These are phyloP conservation scores for Colletotrichum sp. DNA, from an alignment of 2,329 filamentous ascomycete species.

Conservation along the genomic window DNA sequence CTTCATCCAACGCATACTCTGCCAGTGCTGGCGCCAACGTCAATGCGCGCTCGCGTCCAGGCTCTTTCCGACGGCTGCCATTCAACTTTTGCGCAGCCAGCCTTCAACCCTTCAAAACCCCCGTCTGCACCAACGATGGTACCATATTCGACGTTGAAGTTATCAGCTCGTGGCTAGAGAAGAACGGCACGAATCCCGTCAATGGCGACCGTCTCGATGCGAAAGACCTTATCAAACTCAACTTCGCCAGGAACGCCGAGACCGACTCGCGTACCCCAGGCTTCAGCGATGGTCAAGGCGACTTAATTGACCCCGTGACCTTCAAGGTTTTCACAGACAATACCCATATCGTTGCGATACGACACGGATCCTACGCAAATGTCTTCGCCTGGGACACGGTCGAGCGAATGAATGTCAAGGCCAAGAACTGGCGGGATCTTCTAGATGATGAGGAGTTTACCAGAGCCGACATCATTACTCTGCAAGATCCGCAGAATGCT, in stretches of 20 bases:
- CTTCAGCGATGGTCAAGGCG: constrained; percentile 63
- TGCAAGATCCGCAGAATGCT: constrained; percentile 94
- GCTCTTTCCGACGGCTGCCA: constrained; percentile 84
- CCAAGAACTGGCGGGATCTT: constrained; percentile 93
- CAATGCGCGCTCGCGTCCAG: constrained; percentile 54
- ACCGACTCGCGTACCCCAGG: constrained; percentile 51
- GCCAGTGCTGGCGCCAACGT: constrained; percentile 77
- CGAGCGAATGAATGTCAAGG: constrained; percentile 92
- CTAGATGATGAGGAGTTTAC: constrained; percentile 86
- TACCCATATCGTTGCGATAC: constrained; percentile 91
- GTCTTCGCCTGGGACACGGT: constrained; percentile 97
- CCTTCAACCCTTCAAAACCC: constrained; percentile 92
- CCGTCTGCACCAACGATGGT: constrained; percentile 86
- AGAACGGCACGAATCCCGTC: constrained; percentile 91
- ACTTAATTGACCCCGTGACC: constrained; percentile 94
- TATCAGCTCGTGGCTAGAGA: constrained; percentile 92
- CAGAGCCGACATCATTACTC: constrained; percentile 89
- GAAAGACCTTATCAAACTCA: constrained; percentile 86
- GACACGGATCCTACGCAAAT: constrained; percentile 82
- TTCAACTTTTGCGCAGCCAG: constrained; percentile 99
- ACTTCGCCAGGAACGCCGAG: constrained; percentile 90
- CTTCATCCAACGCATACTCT: constrained; percentile 85
- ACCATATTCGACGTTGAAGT: constrained; percentile 96
- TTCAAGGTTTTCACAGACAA: constrained; percentile 99
- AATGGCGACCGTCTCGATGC: constrained; percentile 79